Evolutionary conservation across 495 filamentous ascomycete genomes (phyloP).

Genomic region (Pseudotulostoma volvatum): DNA sequence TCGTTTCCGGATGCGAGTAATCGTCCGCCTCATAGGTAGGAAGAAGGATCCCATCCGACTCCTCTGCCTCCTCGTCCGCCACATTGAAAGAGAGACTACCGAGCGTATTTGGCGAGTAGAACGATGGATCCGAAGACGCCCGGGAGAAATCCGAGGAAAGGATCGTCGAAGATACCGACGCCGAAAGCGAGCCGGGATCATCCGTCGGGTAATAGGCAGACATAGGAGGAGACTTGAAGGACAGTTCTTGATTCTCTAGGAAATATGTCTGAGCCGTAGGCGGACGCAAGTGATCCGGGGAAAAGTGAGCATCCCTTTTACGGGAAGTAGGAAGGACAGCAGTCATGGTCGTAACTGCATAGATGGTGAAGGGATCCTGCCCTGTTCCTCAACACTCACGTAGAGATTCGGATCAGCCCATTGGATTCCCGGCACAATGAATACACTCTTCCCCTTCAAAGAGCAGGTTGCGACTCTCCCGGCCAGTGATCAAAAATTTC

Average conservation of each 20-base stretch:
- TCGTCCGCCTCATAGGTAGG: slow-evolving; percentile 39
- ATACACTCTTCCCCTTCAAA: too few species aligned
- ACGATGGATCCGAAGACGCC: slow-evolving; percentile 11
- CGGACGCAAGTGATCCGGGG: slow-evolving; percentile 21
- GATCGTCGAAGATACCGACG: slow-evolving; percentile 21
- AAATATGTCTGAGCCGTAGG: slow-evolving; percentile 31
- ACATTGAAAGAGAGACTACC: slow-evolving; percentile 46
- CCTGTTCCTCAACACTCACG: too few species aligned
- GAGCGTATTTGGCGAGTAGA: slow-evolving; percentile 41
- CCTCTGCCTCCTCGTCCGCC: slow-evolving; percentile 23
- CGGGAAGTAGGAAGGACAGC: slow-evolving; percentile 22
- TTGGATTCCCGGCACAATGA: too few species aligned
- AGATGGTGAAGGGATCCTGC: too few species aligned
- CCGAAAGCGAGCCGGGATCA: slow-evolving; percentile 22
- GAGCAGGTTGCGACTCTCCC: too few species aligned
- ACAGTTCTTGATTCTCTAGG: slow-evolving; percentile 17
- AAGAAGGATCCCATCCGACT: slow-evolving; percentile 37
- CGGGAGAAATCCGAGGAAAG: slow-evolving; percentile 24
- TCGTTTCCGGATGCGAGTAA: slow-evolving; percentile 19
- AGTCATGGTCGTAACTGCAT: slow-evolving; percentile 20
- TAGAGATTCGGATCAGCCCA: too few species aligned
- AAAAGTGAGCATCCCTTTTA: slow-evolving; percentile 25
- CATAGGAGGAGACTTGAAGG: slow-evolving; percentile 19
- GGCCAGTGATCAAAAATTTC: too few species aligned
- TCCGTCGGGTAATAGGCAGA: slow-evolving; percentile 16